phyloP scores from a whole-genome alignment of 768 basidiomycete genomes.

The Clavaria fumosa region DNA sequence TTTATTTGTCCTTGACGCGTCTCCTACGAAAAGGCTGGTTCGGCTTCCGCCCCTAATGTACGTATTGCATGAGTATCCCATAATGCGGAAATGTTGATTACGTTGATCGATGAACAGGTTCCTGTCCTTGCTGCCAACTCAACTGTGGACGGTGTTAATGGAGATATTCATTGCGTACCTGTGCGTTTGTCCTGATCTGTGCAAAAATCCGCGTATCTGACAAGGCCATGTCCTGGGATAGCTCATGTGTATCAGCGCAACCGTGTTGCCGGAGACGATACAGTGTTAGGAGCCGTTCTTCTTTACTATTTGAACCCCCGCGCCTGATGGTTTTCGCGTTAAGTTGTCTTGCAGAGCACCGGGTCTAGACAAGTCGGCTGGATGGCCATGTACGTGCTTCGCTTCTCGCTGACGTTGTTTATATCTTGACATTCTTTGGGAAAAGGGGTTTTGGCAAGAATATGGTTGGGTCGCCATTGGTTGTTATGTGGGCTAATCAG shows the following conservation, averaged over 20 bases:
- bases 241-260: conserved; percentile 5
- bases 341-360: conserved; percentile 35
- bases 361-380: conserved; percentile 29
- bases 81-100: too few species aligned
- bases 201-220: too few species aligned
- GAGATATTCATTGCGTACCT: not conserved
- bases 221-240: too few species aligned
- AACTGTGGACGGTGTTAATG: too few species aligned
- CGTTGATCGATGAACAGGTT: too few species aligned
- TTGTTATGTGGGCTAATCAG: conserved; percentile 56
- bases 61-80: too few species aligned
- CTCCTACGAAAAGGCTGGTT: too few species aligned
- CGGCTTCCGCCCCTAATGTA: too few species aligned
- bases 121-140: too few species aligned
- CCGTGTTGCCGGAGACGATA: conserved; percentile 3
- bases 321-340: not conserved
- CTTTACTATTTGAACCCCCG: not conserved
- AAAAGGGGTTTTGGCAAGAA: conserved; percentile 40
- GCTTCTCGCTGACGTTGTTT: not conserved
- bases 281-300: conserved; percentile 3
- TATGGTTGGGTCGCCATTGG: conserved; percentile 49
- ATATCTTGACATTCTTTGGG: not conserved
- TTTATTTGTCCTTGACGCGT: too few species aligned
- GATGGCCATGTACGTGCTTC: conserved; percentile 41
- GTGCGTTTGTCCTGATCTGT: too few species aligned